These are phyloP conservation scores for Penicillium crustosum DNA, from an alignment of 2,329 filamentous ascomycete species.

Conservation along the genomic window DNA sequence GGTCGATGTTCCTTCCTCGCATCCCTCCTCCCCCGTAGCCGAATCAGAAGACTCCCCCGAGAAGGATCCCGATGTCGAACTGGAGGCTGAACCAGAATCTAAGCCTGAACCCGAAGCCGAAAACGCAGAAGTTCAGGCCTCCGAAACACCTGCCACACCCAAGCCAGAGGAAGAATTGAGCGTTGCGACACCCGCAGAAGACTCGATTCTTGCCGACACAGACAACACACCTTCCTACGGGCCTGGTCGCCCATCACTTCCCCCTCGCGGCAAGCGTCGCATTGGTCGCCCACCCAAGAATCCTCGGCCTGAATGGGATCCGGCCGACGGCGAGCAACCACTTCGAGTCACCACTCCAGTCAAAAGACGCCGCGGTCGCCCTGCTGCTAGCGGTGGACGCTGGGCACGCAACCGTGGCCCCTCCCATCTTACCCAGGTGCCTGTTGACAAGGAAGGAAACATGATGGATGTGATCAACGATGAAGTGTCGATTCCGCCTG, in stretches of 20 bases:
- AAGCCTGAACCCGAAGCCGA: constrained; percentile 41
- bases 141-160: constrained; percentile 15
- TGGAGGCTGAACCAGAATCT: constrained; percentile 18
- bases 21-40: constrained; percentile 23
- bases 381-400: constrained; percentile 57
- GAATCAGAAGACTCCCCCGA: constrained; percentile 21
- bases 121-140: constrained; percentile 27
- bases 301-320: constrained; percentile 74
- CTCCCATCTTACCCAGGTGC: constrained; percentile 75
- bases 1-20: constrained; percentile 28
- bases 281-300: constrained; percentile 87
- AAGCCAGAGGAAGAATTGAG: constrained; percentile 49
- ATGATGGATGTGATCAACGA: constrained; percentile 88
- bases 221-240: constrained; percentile 55
- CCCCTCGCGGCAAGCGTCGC: constrained; percentile 65
- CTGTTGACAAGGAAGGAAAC: constrained; percentile 91
- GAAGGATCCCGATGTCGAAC: constrained; percentile 25
- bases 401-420: constrained; percentile 74
- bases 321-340: constrained; percentile 47
- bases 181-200: constrained; percentile 35
- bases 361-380: constrained; percentile 59
- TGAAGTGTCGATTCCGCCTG: constrained; percentile 84
- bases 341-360: constrained; percentile 52
- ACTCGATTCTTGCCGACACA: constrained; percentile 46
- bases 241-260: constrained; percentile 52